Evolutionary conservation across 2,329 filamentous ascomycete species (phyloP).

Genomic region (Pseudogymnoascus verrucosus): DNA sequence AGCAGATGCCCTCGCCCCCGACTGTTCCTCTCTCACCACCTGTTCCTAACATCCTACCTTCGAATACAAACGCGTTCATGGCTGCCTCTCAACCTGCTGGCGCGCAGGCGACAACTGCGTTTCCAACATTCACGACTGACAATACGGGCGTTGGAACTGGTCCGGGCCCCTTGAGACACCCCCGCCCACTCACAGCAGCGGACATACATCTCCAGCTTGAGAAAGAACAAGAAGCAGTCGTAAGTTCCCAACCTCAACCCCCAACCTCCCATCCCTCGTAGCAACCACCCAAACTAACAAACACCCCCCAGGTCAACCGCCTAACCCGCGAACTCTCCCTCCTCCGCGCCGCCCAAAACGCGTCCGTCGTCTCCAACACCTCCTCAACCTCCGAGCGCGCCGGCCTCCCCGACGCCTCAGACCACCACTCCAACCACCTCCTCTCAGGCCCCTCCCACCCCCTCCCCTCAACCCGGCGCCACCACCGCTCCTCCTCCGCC

Average conservation of each 20-base stretch:
- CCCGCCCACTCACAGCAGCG: constrained; percentile 76
- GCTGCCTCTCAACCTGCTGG: background rate
- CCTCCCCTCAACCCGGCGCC: constrained; percentile 46
- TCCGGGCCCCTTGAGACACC: constrained; percentile 73
- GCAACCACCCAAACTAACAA: constrained; percentile 8
- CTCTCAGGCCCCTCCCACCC: constrained; percentile 51
- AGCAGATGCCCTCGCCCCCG: constrained; percentile 19
- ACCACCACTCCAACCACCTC: constrained; percentile 42
- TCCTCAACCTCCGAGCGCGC: constrained; percentile 47
- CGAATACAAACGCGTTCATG: constrained; percentile 24
- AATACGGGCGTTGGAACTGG: constrained; percentile 44
- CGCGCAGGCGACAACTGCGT: background rate
- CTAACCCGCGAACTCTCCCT: constrained; percentile 80
- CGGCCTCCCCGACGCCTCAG: constrained; percentile 40
- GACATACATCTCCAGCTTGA: constrained; percentile 86
- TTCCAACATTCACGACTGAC: constrained; percentile 20
- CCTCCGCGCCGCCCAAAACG: constrained; percentile 65
- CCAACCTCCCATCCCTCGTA: background rate
- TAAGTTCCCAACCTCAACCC: constrained; percentile 36
- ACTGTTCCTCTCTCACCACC: constrained; percentile 17
- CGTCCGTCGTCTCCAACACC: constrained; percentile 57
- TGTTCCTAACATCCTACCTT: constrained; percentile 24
- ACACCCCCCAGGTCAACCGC: constrained; percentile 65
- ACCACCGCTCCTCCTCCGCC: constrained; percentile 46
- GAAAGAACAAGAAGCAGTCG: constrained; percentile 91